Evolutionary conservation across 2,329 filamentous ascomycete genomes (phyloP).

Genomic region (Hypomyces perniciosus): DNA sequence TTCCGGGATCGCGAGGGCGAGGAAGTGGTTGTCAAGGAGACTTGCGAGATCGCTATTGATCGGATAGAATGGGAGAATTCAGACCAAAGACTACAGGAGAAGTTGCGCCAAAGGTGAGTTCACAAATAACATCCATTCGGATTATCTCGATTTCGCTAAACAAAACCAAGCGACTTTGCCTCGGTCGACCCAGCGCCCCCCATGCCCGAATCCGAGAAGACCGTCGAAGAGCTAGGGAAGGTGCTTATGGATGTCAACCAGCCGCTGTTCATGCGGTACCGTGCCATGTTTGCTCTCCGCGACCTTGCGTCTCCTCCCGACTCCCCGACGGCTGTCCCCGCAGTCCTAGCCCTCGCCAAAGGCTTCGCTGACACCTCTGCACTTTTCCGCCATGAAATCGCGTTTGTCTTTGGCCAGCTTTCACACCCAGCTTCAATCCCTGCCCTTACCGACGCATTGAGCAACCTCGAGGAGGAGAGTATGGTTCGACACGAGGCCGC

Average conservation of each 20-base stretch:
- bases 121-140: not conserved
- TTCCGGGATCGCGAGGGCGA: conserved; percentile 72
- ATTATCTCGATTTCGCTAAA: conserved; percentile 24
- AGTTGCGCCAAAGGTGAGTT: conserved; percentile 70
- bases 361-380: conserved; percentile 83
- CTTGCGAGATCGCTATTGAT: conserved; percentile 93
- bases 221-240: conserved; percentile 68
- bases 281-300: conserved; percentile 95
- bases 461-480: conserved; percentile 73
- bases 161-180: conserved; percentile 69
- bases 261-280: conserved; percentile 86
- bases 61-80: conserved; percentile 91
- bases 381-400: conserved; percentile 94
- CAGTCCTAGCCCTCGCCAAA: conserved; percentile 76
- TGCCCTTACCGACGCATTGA: conserved; percentile 71
- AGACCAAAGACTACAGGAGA: conserved; percentile 64
- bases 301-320: conserved; percentile 92
- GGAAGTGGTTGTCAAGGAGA: conserved; percentile 79
- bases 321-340: conserved; percentile 81
- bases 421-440: conserved; percentile 96
- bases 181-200: conserved; percentile 94
- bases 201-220: conserved; percentile 62
- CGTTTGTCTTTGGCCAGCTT: conserved; percentile 95
- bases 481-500: conserved; percentile 99
- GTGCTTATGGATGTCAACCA: conserved; percentile 71